A percentile compares a stretch with the other conserved stretches of the same genome.
Conservation (phyloP, 768 basidiomycete species). For the Tricholoma hemisulphureum region DNA sequence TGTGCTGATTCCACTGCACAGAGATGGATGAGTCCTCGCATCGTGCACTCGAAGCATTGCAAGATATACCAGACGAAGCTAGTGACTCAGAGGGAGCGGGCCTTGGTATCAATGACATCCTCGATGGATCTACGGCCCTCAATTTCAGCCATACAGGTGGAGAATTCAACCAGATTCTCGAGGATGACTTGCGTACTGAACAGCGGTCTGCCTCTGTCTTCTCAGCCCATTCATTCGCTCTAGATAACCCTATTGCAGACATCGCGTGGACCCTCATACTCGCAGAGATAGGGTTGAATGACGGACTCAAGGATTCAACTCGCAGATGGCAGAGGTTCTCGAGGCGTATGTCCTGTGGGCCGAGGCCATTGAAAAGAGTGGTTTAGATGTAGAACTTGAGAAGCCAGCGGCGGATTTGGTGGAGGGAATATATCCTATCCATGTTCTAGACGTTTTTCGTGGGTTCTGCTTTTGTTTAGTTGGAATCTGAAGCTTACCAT, state of each 20-base stretch:
- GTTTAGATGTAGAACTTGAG: background rate
- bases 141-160: too few relatives aligned
- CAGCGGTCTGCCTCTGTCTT: background rate
- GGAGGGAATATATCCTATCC: background rate
- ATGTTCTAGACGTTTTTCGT: constrained; percentile 6
- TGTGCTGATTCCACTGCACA: too few relatives aligned
- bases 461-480: background rate
- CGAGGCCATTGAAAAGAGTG: constrained; percentile 1
- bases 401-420: background rate
- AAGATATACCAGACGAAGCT: too few relatives aligned
- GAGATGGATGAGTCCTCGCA: too few relatives aligned
- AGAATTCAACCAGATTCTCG: background rate
- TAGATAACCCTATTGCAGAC: too few relatives aligned
- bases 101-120: too few relatives aligned
- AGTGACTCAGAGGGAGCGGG: background rate
- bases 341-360: constrained; percentile 11
- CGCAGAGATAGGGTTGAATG: background rate
- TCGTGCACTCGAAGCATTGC: too few relatives aligned
- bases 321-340: constrained; percentile 8
- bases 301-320: background rate
- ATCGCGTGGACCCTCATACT: background rate
- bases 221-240: background rate
- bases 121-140: too few relatives aligned
- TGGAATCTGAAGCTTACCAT: background rate
- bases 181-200: constrained; percentile 1